A percentile compares a stretch with the other conserved stretches of the same genome.
Evolutionary conservation across 1,139 yeast species (phyloP).

Genomic region (Saccharomyces hybrid): DNA sequence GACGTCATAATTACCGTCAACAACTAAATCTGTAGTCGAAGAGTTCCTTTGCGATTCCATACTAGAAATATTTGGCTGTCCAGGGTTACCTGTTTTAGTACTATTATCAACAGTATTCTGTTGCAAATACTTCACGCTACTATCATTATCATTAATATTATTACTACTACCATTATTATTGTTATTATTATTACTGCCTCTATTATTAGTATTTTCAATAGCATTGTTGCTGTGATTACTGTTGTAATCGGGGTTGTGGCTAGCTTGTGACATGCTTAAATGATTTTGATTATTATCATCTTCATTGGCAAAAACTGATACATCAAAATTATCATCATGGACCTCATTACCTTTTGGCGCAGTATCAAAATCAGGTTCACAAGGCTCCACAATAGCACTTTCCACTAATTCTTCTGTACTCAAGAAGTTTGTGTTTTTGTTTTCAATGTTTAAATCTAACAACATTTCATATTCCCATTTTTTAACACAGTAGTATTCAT

Average conservation of each 20-base stretch:
- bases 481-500: slow-evolving; percentile 41
- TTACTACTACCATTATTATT: not conserved
- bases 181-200: not conserved
- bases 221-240: not conserved
- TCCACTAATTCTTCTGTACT: slow-evolving; percentile 61
- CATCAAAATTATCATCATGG: slow-evolving; percentile 8
- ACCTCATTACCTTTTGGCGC: not conserved
- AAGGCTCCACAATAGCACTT: slow-evolving; percentile 42
- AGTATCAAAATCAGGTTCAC: slow-evolving; percentile 5
- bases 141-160: not conserved
- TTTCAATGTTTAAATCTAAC: slow-evolving; percentile 50
- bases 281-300: not conserved
- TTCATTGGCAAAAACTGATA: slow-evolving; percentile 8
- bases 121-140: not conserved
- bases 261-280: not conserved
- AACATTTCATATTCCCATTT: slow-evolving; percentile 56
- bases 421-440: slow-evolving; percentile 47
- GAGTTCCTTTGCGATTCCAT: not conserved
- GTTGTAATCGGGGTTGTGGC: slow-evolving; percentile 1
- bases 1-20: not conserved
- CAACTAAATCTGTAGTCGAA: not conserved
- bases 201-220: not conserved
- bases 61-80: not conserved
- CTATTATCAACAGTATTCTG: not conserved
- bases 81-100: not conserved